phyloP scores from a whole-genome alignment of 176 grass and related monocot genomes.

The Raddia distichophylla region DNA sequence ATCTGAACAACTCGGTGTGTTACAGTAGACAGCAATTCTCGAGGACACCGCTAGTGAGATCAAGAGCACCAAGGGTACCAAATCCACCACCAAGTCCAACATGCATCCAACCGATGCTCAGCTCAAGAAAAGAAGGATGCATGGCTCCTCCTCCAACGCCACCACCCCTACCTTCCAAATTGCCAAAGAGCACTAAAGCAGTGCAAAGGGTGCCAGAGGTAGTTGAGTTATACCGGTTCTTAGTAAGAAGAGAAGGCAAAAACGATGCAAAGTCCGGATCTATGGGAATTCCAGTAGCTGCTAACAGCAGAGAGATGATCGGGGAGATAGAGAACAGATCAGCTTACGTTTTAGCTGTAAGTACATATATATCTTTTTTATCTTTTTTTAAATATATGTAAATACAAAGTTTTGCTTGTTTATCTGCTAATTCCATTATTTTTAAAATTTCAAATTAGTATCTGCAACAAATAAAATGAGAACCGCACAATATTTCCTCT shows the following conservation, averaged over 20 bases:
- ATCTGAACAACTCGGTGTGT: conserved; percentile 44
- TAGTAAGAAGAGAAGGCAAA: conserved; percentile 86
- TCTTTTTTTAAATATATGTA: background rate
- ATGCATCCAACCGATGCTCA: conserved; percentile 36
- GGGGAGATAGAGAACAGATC: conserved; percentile 98
- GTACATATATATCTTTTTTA: conserved; percentile 31
- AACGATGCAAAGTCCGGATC: conserved; percentile 63
- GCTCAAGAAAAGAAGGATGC: conserved; percentile 49
- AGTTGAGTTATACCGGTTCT: conserved; percentile 73
- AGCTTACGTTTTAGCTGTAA: conserved; percentile 92
- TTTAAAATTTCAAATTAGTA: background rate
- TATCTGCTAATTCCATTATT: conserved; percentile 3
- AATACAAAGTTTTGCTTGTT: background rate
- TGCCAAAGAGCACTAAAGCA: conserved; percentile 54
- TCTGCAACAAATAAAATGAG: conserved; percentile 11
- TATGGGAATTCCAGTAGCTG: conserved; percentile 52
- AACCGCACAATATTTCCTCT: conserved; percentile 21
- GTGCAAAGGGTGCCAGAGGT: conserved; percentile 87
- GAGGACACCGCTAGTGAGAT: conserved; percentile 32
- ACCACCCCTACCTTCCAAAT: conserved; percentile 60
- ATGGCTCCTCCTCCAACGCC: conserved; percentile 63
- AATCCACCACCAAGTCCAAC: conserved; percentile 73
- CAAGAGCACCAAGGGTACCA: conserved; percentile 69
- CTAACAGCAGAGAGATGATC: conserved; percentile 84
- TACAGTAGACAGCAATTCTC: conserved; percentile 54